Evolutionary conservation across 2,329 filamentous ascomycete genomes (phyloP), one percentile per base, ranked within the genome.

Genomic region (Dactylellina parvicollis): DNA sequence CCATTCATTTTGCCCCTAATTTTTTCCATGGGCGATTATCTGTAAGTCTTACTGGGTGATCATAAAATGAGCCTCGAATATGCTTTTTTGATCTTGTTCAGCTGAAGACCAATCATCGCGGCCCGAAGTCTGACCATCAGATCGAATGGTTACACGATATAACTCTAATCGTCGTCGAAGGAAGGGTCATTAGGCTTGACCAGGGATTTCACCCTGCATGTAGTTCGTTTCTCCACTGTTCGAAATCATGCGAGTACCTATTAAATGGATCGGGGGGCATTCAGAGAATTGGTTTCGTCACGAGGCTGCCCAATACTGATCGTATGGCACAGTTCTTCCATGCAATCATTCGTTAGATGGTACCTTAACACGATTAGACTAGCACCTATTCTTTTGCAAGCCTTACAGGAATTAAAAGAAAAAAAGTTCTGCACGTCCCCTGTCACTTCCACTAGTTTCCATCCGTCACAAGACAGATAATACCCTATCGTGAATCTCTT

Each of bases 391-490:
- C 10, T 38, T 9, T n/a, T 20, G 36, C 47, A 54, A 64, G 59
- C 59, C 59, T 64, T 64, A 64, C 59, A 64, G 59, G 59, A 64
- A 30, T 32, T 20, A 14, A 9, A 9, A 38, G 5, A 14, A 38
- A 38, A 12, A 24, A 5, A 28, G 10, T 22, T 49, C 44, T 44
- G 24, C 44, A 49, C 4, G 22, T n/a, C 44, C 24, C 20, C 22
- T 16, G 22, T 28, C 44, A 28, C 24, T 28, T 28, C 22, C 38
- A 10, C 4, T 16, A 4, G 4, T 42, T 4, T n/a, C 38, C 22
- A 16, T 28, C 44, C 5, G 22, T 49, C 44, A 49, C 30, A n/a
- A 20, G 24, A 32, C 32, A 34, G 8, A 26, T 32, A 3, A 12
- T 16, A 50, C 26, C 47, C 47, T 34, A 18, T 32, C 4, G n/a